Percentiles rank a stretch among this genome's conserved stretches.
Conservation (phyloP, 345 rosid species). For the Euclidium syriacum region DNA sequence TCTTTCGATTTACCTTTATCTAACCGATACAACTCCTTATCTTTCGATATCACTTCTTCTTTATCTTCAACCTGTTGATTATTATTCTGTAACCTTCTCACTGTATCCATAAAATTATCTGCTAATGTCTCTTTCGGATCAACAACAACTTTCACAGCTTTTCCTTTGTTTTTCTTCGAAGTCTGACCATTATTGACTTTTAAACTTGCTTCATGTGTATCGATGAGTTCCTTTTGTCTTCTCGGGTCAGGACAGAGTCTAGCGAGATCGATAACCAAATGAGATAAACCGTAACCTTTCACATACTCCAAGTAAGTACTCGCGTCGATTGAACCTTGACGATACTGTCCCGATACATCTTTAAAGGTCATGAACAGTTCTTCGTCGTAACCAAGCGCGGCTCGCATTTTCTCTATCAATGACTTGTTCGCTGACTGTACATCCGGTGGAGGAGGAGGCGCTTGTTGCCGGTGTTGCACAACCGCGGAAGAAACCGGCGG, state of each 20-base stretch:
- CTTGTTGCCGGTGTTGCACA: slow-evolving; percentile 30
- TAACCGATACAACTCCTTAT: slow-evolving; percentile 60
- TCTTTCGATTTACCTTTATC: slow-evolving; percentile 47
- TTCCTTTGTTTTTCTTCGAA: slow-evolving; percentile 43
- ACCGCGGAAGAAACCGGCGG: slow-evolving; percentile 68
- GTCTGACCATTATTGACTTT: slow-evolving; percentile 25
- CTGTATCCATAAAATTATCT: slow-evolving; percentile 50
- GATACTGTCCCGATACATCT: slow-evolving; percentile 68
- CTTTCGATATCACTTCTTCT: slow-evolving; percentile 17
- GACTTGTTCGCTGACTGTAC: slow-evolving; percentile 78
- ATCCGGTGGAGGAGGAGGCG: slow-evolving; percentile 34
- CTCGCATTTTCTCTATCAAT: slow-evolving; percentile 70
- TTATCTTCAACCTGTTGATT: slow-evolving; percentile 47
- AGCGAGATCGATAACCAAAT: slow-evolving; percentile 78
- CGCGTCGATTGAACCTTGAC: slow-evolving; percentile 68
- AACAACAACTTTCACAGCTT: slow-evolving; percentile 32
- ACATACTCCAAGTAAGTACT: slow-evolving; percentile 60
- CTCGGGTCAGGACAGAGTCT: slow-evolving; percentile 72
- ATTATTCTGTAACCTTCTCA: slow-evolving; percentile 48
- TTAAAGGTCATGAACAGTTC: slow-evolving; percentile 64
- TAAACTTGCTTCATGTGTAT: slow-evolving; percentile 47
- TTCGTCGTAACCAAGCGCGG: slow-evolving; percentile 66
- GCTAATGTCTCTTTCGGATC: slow-evolving; percentile 47
- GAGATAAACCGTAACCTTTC: slow-evolving; percentile 59
- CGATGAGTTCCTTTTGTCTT: slow-evolving; percentile 84